Evolutionary conservation across 768 basidiomycete species (phyloP).

Genomic region (Termitomyces sp.): DNA sequence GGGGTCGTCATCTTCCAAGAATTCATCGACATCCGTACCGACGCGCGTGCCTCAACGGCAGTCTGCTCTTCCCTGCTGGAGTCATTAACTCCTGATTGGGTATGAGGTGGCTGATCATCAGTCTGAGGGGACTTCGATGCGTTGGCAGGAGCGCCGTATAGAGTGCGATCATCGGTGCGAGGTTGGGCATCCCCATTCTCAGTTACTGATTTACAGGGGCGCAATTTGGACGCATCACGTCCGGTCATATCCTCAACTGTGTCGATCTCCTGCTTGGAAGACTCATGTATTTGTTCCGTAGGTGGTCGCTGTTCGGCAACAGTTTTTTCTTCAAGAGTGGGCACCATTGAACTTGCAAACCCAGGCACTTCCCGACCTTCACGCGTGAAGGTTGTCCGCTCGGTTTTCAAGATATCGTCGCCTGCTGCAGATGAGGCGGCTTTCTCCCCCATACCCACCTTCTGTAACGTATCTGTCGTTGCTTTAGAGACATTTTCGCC

Average conservation of each 20-base stretch:
- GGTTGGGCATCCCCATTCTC: conserved; percentile 21
- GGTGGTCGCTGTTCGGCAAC: conserved; percentile 45
- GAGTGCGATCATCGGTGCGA: conserved; percentile 35
- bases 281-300: conserved; percentile 19
- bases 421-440: conserved; percentile 33
- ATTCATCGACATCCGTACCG: conserved; percentile 49
- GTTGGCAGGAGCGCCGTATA: conserved; percentile 54
- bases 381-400: conserved; percentile 47
- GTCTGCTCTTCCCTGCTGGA: conserved; percentile 43
- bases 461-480: conserved; percentile 31
- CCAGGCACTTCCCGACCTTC: conserved; percentile 48
- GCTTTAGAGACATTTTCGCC: conserved; percentile 33
- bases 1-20: conserved; percentile 60
- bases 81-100: conserved; percentile 38
- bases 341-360: conserved; percentile 59
- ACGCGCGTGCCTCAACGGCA: conserved; percentile 44
- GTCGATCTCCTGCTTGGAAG: conserved; percentile 1
- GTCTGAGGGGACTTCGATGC: conserved; percentile 33
- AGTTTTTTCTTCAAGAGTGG: conserved; percentile 66
- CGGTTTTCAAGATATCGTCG: conserved; percentile 38
- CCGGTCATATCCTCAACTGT: conserved; percentile 4
- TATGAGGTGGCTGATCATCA: conserved; percentile 44
- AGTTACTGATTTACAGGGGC: background rate
- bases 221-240: background rate
- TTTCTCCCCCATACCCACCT: conserved; percentile 38